These are phyloP conservation scores for Plantago ovata DNA, from an alignment of 257 asterid genomes.

Conservation along the genomic window DNA sequence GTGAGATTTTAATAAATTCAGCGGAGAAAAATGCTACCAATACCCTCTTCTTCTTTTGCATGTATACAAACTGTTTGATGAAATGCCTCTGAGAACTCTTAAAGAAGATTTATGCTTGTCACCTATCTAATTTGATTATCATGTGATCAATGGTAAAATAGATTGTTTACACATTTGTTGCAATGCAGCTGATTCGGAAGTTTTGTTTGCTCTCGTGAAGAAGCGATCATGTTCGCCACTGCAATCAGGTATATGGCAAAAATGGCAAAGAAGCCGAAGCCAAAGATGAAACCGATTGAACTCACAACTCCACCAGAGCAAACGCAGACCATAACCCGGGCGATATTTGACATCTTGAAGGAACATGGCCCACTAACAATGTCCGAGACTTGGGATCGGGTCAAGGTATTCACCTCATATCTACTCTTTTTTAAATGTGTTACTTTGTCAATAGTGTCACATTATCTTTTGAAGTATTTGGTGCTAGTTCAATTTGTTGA, in stretches of 20 bases:
- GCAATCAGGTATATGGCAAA: slow-evolving; percentile 66
- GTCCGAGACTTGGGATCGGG: slow-evolving; percentile 86
- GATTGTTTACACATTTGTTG: no score
- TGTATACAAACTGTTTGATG: slow-evolving; percentile 19
- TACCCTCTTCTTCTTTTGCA: background rate
- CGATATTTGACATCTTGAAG: slow-evolving; percentile 72
- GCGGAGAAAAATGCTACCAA: no score
- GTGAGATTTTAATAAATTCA: no score
- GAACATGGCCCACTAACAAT: slow-evolving; percentile 87
- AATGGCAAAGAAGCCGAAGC: slow-evolving; percentile 81
- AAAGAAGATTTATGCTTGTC: no score
- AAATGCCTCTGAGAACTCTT: slow-evolving; percentile 23
- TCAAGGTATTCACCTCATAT: slow-evolving; percentile 54
- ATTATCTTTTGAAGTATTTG: no score
- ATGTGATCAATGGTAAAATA: no score
- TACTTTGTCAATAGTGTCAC: no score
- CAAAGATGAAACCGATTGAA: slow-evolving; percentile 89
- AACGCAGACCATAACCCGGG: slow-evolving; percentile 83
- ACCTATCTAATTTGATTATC: background rate
- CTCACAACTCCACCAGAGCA: slow-evolving; percentile 87
- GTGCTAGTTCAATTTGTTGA: background rate
- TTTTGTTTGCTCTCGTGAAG: background rate
- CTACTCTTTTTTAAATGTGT: background rate
- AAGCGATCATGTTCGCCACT: slow-evolving; percentile 62
- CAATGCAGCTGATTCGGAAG: no score